These are phyloP conservation scores for Penicillium sp. DNA, from an alignment of 2,329 filamentous ascomycete genomes.

Conservation along the genomic window DNA sequence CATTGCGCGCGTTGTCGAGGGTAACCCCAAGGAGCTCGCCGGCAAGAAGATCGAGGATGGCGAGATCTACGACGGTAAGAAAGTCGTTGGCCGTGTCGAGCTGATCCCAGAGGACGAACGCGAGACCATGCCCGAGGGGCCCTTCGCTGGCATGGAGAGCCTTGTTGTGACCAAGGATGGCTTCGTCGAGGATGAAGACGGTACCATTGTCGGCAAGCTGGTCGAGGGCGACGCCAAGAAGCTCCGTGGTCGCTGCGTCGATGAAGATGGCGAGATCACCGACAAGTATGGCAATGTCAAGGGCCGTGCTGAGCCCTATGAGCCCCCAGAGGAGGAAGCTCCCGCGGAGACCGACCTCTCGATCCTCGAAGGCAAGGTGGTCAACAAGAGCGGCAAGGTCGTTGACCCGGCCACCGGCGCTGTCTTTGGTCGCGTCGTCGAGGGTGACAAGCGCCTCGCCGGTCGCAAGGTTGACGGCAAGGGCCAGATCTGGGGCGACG, in stretches of 20 bases:
- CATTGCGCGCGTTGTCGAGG: conserved; percentile 57
- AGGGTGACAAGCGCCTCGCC: conserved; percentile 59
- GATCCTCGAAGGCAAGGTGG: conserved; percentile 60
- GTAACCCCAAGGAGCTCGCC: conserved; percentile 7
- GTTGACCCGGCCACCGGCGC: conserved; percentile 59
- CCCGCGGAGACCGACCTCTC: conserved; percentile 56
- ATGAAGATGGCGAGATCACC: conserved; percentile 79
- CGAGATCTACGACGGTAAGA: conserved; percentile 58
- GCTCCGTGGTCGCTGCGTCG: conserved; percentile 72
- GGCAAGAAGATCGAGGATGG: conserved; percentile 48
- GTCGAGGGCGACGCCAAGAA: conserved; percentile 70
- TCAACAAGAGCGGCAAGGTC: conserved; percentile 65
- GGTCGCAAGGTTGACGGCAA: conserved; percentile 64
- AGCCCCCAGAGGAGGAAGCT: conserved; percentile 52
- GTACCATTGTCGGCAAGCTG: conserved; percentile 72
- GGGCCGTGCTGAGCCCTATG: conserved; percentile 60
- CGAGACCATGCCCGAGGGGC: conserved; percentile 57
- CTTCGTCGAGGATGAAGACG: conserved; percentile 72
- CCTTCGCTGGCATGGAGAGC: conserved; percentile 60
- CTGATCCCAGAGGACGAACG: conserved; percentile 60
- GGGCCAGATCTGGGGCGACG: conserved; percentile 65
- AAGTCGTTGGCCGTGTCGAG: conserved; percentile 59
- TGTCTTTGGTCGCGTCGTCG: conserved; percentile 59
- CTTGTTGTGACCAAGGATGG: conserved; percentile 60
- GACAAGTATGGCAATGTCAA: conserved; percentile 71